Evolutionary conservation across 1,284 basidiomycete genomes (phyloP).

Genomic region (Ganoderma leucocontextum): DNA sequence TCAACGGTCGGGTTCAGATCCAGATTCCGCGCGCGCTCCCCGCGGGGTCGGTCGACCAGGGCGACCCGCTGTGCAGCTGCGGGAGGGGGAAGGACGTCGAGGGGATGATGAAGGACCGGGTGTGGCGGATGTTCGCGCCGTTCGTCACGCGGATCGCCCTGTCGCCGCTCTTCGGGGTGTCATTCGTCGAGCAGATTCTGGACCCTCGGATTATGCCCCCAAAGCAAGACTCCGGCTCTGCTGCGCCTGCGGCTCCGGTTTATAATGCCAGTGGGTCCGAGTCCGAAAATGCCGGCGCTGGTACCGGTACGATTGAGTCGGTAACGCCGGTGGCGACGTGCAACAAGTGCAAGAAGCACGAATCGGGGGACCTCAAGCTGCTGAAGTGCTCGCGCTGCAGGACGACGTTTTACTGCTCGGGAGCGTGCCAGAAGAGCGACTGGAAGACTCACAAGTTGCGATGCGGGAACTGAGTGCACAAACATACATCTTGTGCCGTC

Average conservation of each 20-base stretch:
- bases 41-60: too few relatives aligned
- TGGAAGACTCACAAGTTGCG: slow-evolving; percentile 53
- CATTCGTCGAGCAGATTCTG: slow-evolving; percentile 49
- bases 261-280: too few relatives aligned
- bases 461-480: slow-evolving; percentile 22
- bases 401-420: slow-evolving; percentile 50
- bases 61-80: slow-evolving; percentile 56
- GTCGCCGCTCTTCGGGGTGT: slow-evolving; percentile 55
- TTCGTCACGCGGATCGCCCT: slow-evolving; percentile 56
- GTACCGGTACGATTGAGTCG: too few relatives aligned
- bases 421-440: slow-evolving; percentile 52
- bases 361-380: background rate
- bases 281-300: too few relatives aligned
- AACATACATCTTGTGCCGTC: too few relatives aligned
- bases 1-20: too few relatives aligned
- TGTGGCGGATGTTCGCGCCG: slow-evolving; percentile 47
- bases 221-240: too few relatives aligned
- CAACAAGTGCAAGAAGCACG: background rate
- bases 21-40: too few relatives aligned
- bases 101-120: slow-evolving; percentile 36
- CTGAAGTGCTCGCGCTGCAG: slow-evolving; percentile 43
- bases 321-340: background rate
- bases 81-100: slow-evolving; percentile 53
- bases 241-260: too few relatives aligned
- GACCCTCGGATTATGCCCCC: too few relatives aligned